phyloP scores from a whole-genome alignment of 2,329 filamentous ascomycete species.

The Hirsutella rhossiliensis region DNA sequence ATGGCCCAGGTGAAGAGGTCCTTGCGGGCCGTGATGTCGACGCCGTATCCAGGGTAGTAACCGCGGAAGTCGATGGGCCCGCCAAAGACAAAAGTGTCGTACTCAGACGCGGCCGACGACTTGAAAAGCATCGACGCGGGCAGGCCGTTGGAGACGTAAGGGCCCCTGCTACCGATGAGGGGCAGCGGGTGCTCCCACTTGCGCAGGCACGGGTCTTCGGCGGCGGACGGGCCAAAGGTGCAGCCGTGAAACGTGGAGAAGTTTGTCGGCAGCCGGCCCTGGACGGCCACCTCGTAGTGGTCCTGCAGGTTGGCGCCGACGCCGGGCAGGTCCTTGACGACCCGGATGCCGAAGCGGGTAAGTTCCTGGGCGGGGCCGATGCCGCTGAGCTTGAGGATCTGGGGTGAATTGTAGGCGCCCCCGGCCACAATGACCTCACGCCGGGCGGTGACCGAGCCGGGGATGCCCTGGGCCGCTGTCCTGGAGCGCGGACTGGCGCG shows the following conservation, averaged over 20 bases:
- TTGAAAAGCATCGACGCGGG: slow-evolving; percentile 11
- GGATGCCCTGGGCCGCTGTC: slow-evolving; percentile 11
- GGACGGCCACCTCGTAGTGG: slow-evolving; percentile 15
- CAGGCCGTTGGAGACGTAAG: slow-evolving; percentile 12
- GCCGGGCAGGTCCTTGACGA: slow-evolving; percentile 45
- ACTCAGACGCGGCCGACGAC: slow-evolving; percentile 14
- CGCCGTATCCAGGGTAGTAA: slow-evolving; percentile 15
- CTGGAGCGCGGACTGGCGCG: slow-evolving; percentile 26
- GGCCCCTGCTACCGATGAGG: slow-evolving; percentile 5
- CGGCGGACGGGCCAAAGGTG: slow-evolving; percentile 12
- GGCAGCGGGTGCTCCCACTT: slow-evolving; percentile 13
- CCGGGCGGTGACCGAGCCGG: slow-evolving; percentile 18
- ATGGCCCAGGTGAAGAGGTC: slow-evolving; percentile 24
- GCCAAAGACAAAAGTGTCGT: slow-evolving; percentile 17
- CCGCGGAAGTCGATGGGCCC: slow-evolving; percentile 15
- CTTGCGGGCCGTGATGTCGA: slow-evolving; percentile 10
- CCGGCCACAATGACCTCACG: slow-evolving; percentile 35
- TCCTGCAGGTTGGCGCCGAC: slow-evolving; percentile 42
- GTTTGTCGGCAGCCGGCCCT: slow-evolving; percentile 5
- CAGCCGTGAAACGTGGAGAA: slow-evolving; percentile 10
- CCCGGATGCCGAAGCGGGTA: slow-evolving; percentile 29
- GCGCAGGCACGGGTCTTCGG: slow-evolving; percentile 20
- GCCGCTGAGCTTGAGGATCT: slow-evolving; percentile 33
- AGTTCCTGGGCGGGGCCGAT: slow-evolving; percentile 29
- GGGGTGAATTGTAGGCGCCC: slow-evolving; percentile 33